Evolutionary conservation across 2,329 filamentous ascomycete genomes (phyloP), one percentile per base, ranked within the genome.

Genomic region (Pseudopyricularia javanii): DNA sequence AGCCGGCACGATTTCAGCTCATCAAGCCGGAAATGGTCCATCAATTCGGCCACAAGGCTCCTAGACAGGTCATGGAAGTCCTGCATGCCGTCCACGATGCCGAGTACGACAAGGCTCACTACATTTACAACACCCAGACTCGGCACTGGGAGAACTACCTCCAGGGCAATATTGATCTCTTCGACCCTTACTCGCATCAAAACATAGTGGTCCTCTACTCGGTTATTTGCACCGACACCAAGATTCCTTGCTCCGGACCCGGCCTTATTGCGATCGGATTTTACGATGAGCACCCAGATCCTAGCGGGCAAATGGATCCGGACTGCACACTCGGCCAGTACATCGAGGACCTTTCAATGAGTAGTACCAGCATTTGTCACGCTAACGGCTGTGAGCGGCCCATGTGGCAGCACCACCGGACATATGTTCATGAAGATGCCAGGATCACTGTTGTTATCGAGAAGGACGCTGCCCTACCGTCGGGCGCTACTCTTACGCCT

Each of bases 21-120:
- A 94, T 98, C 57, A 88, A 87, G 56, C 91, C 93, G 1, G 88
- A 95, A 60, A 97, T 97, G 91, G 87, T 98, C 0, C 88, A 95
- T 60, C 79, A 86, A 54, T 83, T 89, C 47, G 82, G 88, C 1
- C 84, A 88, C 52, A 84, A 85, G 59, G 86, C 88, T 3, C 88
- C 91, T 0, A 82, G 82, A 47, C 89, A 95, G 63, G 88, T 96
- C 32, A 90, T 91, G 71, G 91, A 97, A 61, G 89, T 97, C 49
- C 71, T 98, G 7, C 90, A 93, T 64, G 93, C 93, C 22, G 91
- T 96, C 12, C 91, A 97, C 66, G 89, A 96, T 64, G 91, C 91
- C 2, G 93, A 98, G 66, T 96, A 97, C 61, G 91, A 98, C 65
- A 95, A 93, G 67, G 91, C 91, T 1, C 71, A 94, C 33, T 88